Percentiles rank a stretch among this genome's conserved stretches.
Conservation (phyloP, 2,329 filamentous ascomycete species). For the Plectosphaerella cucumerina region DNA sequence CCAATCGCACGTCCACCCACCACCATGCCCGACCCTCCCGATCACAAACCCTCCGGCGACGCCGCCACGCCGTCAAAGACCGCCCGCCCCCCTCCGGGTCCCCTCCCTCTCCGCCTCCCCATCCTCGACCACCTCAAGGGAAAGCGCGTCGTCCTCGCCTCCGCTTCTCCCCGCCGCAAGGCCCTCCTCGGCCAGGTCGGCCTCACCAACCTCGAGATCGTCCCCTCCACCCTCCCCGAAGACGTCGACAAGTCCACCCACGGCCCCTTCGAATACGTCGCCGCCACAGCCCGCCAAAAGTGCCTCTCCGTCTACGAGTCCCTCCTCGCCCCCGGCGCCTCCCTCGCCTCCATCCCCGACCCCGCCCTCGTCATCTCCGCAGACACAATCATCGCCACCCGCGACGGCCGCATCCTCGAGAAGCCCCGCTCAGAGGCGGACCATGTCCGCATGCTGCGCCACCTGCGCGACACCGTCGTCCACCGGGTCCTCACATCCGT, state of each 20-base stretch:
- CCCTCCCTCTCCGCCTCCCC: conserved; percentile 72
- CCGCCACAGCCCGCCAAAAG: conserved; percentile 81
- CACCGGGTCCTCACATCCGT: conserved; percentile 88
- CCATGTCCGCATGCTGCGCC: conserved; percentile 79
- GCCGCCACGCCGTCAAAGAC: conserved; percentile 21
- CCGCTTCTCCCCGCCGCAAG: conserved; percentile 78
- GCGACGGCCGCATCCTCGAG: conserved; percentile 75
- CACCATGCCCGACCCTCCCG: not conserved
- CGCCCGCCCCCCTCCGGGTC: conserved; percentile 34
- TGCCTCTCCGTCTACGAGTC: conserved; percentile 65
- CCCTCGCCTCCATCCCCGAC: conserved; percentile 50
- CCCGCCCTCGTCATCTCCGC: conserved; percentile 83
- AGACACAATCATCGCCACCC: conserved; percentile 83
- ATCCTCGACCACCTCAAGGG: conserved; percentile 71
- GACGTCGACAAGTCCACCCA: conserved; percentile 73
- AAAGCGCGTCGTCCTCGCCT: conserved; percentile 84
- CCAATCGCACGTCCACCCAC: conserved; percentile 5
- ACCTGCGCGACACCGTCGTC: conserved; percentile 68
- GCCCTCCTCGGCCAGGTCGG: conserved; percentile 77
- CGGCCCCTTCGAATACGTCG: conserved; percentile 85
- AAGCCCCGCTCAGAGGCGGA: conserved; percentile 81
- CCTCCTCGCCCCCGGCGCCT: conserved; percentile 30
- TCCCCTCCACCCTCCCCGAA: conserved; percentile 79
- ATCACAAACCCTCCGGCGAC: conserved; percentile 10
- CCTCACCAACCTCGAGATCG: conserved; percentile 75